Conservation (phyloP, 1,284 basidiomycete genomes). For the Tremellales sp. region DNA sequence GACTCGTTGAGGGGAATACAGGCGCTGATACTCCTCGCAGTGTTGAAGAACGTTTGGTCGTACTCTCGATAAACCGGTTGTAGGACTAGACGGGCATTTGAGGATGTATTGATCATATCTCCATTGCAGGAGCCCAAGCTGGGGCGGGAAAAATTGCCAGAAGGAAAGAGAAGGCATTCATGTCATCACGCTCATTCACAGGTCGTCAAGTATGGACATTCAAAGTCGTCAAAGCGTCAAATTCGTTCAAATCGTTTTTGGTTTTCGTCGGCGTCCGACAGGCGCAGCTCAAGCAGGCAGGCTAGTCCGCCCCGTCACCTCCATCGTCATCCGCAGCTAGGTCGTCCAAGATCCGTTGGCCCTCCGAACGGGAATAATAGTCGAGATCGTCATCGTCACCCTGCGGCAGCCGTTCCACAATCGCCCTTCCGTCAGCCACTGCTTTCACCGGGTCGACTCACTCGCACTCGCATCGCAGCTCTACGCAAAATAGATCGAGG, state of each 20-base stretch:
- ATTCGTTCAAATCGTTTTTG: no score
- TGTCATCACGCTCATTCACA: no score
- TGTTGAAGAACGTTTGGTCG: slow-evolving; percentile 50
- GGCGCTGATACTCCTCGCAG: no score
- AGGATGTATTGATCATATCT: background rate
- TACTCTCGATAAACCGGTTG: slow-evolving; percentile 40
- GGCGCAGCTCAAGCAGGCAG: no score
- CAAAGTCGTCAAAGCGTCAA: no score
- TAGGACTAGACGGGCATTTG: slow-evolving; percentile 5
- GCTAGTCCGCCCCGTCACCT: no score
- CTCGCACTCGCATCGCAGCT: slow-evolving; percentile 78
- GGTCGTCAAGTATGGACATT: no score
- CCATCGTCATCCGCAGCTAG: slow-evolving; percentile 24
- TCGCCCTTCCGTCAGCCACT: slow-evolving; percentile 55
- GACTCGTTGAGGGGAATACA: background rate
- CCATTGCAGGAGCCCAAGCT: no score
- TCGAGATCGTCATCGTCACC: slow-evolving; percentile 50
- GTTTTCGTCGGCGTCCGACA: no score
- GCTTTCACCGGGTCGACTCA: slow-evolving; percentile 47
- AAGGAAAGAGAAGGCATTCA: no score
- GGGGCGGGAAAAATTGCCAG: no score
- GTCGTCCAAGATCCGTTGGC: slow-evolving; percentile 13
- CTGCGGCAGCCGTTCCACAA: slow-evolving; percentile 71
- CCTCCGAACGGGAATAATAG: slow-evolving; percentile 10
- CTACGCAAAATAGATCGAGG: slow-evolving; percentile 73